phyloP scores from a whole-genome alignment of 495 filamentous ascomycete genomes.

The Penicillium tannophilum region DNA sequence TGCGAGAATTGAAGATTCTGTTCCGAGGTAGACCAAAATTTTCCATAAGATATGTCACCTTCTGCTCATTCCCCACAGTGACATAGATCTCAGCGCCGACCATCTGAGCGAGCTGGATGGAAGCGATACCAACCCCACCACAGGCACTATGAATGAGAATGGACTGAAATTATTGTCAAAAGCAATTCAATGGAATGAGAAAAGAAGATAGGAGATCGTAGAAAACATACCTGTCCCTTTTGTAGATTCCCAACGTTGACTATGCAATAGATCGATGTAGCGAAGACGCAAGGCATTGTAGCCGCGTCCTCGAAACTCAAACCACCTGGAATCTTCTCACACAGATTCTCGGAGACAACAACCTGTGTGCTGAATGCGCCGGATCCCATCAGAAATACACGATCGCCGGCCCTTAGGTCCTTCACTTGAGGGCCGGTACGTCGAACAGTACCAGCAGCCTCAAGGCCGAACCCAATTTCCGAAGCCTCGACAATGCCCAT shows the following conservation, averaged over 20 bases:
- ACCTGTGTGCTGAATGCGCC: constrained; percentile 33
- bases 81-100: constrained; percentile 26
- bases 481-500: constrained; percentile 39
- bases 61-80: constrained; percentile 41
- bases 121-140: constrained; percentile 30
- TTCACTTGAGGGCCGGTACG: constrained; percentile 30
- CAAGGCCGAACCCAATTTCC: constrained; percentile 39
- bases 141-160: constrained; percentile 23
- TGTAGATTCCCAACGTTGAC: constrained; percentile 33
- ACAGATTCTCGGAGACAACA: constrained; percentile 18
- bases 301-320: constrained; percentile 46
- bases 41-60: constrained; percentile 32
- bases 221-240: constrained; percentile 11
- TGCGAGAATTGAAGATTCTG: constrained; percentile 21
- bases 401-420: constrained; percentile 37
- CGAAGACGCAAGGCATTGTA: constrained; percentile 43
- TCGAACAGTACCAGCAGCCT: constrained; percentile 43
- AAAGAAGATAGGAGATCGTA: too few species aligned
- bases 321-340: constrained; percentile 32
- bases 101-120: constrained; percentile 26
- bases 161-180: neutral
- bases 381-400: constrained; percentile 39
- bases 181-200: too few species aligned
- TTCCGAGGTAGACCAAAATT: constrained; percentile 17
- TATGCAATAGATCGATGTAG: constrained; percentile 42